Base-by-base conservation (phyloP, 345 rosid species). In the Eutrema heterophyllum region DNA sequence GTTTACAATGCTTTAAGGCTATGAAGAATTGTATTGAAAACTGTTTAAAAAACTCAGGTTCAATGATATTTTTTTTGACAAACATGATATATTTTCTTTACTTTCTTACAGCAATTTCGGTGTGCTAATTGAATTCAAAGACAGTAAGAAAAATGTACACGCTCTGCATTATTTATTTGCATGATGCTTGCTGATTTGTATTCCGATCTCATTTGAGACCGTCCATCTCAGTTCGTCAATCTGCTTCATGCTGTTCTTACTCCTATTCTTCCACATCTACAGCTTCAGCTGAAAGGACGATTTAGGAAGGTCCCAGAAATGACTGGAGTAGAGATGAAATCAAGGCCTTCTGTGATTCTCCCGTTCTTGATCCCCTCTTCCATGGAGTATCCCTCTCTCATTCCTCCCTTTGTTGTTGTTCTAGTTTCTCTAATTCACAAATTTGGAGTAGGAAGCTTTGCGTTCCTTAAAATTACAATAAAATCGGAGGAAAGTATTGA, bases 361-460 rank as follows among this genome's bases (percentile, higher is more conserved):
- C 93, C 49, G 75, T 88, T 71, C 93, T 88, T 39, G 93, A 88
- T 75, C 90, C 88, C 68, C 90, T 90, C 71, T 90, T 84, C 81
- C 87, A 86, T 13, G 97, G 97, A 71, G 96, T 90, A 40, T 66
- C 48, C 33, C 49, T 64, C 38, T 3, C 76, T 58, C 24, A 52
- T 5, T 51, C 30, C 64, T 39, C 13, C 2, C 41, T 52, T 63
- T 44, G 5, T 52, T 53, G 21, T 21, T 72, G n/a, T n/a, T n/a
- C 48, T 53, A 14, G 6, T 55, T 72, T 6, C 6, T 63, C 30
- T 63, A 27, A 10, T 52, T 72, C 55, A 41, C 53, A 16, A n/a
- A n/a, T n/a, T n/a, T n/a, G n/a, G n/a, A n/a, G n/a, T n/a, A n/a
- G 2, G 60, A 16, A 62, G 50, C 43, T 62, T 48, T 24, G 35